Evolutionary conservation across 768 basidiomycete species (phyloP).

Genomic region (Tulasnella sp.): DNA sequence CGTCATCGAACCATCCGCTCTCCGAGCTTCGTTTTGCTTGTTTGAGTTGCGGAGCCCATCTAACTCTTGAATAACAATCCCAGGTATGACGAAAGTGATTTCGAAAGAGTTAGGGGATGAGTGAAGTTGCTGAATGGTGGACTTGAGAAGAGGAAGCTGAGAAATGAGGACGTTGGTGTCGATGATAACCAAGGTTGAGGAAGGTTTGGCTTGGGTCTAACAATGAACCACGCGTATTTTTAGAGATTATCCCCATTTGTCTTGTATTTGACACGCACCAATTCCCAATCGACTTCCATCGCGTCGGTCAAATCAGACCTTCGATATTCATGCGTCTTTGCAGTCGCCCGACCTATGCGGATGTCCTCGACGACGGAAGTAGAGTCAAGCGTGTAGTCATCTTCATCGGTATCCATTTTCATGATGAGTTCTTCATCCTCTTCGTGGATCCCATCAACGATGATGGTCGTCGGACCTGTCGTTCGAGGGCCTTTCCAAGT

Average conservation of each 20-base stretch:
- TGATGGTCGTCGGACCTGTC: background rate
- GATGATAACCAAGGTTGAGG: background rate
- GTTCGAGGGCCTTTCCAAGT: background rate
- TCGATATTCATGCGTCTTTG: background rate
- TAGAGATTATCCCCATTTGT: background rate
- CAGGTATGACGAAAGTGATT: conserved; percentile 57
- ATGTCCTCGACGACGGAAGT: background rate
- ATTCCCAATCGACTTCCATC: conserved; percentile 2
- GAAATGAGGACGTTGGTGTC: conserved; percentile 74
- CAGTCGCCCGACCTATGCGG: background rate
- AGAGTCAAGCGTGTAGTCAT: background rate
- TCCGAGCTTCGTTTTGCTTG: conserved; percentile 28
- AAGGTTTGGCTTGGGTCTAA: background rate
- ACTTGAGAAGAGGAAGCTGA: conserved; percentile 49
- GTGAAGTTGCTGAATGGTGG: conserved; percentile 43
- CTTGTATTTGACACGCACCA: background rate
- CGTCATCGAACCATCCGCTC: background rate
- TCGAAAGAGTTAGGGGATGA: conserved; percentile 24
- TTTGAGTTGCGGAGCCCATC: conserved; percentile 32
- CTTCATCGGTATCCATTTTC: conserved; percentile 4
- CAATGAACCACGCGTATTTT: background rate
- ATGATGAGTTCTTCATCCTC: background rate
- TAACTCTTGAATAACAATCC: conserved; percentile 63
- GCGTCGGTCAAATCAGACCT: conserved; percentile 5
- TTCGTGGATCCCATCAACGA: conserved; percentile 9